Evolutionary conservation across 2,329 filamentous ascomycete species (phyloP).

Genomic region (Diaporthe ampelina): DNA sequence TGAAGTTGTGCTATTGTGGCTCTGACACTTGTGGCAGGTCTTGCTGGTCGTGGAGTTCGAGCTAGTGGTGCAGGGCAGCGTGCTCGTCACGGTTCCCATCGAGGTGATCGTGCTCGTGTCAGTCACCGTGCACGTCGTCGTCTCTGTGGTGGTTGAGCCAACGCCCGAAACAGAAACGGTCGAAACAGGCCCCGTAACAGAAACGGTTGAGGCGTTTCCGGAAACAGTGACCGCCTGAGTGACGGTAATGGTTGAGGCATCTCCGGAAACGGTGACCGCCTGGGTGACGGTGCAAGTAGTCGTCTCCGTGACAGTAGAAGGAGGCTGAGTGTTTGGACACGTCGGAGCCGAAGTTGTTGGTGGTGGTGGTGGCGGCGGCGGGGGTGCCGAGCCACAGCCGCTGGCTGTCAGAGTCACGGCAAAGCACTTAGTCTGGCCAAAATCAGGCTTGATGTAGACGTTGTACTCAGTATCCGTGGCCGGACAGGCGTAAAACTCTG

Average conservation of each 20-base stretch:
- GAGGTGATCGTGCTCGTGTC: conserved; percentile 12
- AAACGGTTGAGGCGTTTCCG: conserved; percentile 4
- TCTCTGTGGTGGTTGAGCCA: conserved; percentile 20
- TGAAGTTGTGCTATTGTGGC: conserved; percentile 13
- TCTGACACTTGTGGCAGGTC: conserved; percentile 7
- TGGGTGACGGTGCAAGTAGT: conserved; percentile 14
- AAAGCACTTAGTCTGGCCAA: conserved; percentile 42
- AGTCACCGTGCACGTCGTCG: conserved; percentile 6
- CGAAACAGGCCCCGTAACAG: conserved; percentile 4
- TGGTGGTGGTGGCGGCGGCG: background rate
- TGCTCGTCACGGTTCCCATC: conserved; percentile 10
- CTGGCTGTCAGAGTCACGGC: conserved; percentile 28
- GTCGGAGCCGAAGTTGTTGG: conserved; percentile 6
- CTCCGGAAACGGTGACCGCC: background rate
- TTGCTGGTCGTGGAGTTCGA: background rate
- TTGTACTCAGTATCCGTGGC: conserved; percentile 43
- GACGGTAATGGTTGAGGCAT: conserved; percentile 1
- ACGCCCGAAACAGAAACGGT: conserved; percentile 8
- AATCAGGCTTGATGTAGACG: conserved; percentile 41
- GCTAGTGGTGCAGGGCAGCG: background rate
- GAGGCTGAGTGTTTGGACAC: background rate
- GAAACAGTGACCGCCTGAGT: background rate
- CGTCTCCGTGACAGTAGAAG: conserved; percentile 14
- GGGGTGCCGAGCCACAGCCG: conserved; percentile 15
- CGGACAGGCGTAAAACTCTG: conserved; percentile 41